Evolutionary conservation across 2,329 filamentous ascomycete genomes (phyloP).

Genomic region (Scytalidium sp.): DNA sequence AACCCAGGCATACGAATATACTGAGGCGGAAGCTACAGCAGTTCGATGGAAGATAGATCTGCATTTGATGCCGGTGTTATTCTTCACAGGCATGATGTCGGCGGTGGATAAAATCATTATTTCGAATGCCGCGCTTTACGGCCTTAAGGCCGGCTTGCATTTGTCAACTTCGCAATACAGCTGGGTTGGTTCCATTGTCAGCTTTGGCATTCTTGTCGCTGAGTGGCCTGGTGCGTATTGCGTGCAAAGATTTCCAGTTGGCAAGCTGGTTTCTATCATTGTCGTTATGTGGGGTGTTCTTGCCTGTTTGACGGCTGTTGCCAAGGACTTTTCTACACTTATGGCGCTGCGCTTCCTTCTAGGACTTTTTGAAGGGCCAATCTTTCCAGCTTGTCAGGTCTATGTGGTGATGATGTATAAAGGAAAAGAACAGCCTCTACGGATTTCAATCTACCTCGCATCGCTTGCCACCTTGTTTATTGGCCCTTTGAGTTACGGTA

Average conservation of each 20-base stretch:
- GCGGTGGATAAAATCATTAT: slow-evolving; percentile 2
- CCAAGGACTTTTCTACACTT: slow-evolving; percentile 2
- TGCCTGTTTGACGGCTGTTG: background rate
- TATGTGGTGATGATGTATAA: slow-evolving; percentile 69
- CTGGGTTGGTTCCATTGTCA: slow-evolving; percentile 22
- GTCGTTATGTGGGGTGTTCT: background rate
- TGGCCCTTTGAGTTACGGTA: slow-evolving; percentile 57
- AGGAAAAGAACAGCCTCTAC: slow-evolving; percentile 58
- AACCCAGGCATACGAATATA: background rate
- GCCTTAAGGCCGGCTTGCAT: slow-evolving; percentile 19
- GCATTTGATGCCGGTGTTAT: background rate
- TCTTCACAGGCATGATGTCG: background rate
- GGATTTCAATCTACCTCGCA: slow-evolving; percentile 62
- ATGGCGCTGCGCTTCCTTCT: slow-evolving; percentile 5
- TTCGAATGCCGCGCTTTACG: slow-evolving; percentile 20
- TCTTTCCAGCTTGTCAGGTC: slow-evolving; percentile 25
- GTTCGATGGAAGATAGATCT: slow-evolving; percentile 1
- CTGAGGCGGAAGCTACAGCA: background rate
- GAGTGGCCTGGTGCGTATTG: slow-evolving; percentile 15
- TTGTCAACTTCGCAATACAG: slow-evolving; percentile 22
- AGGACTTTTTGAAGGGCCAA: slow-evolving; percentile 3
- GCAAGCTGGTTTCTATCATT: slow-evolving; percentile 16
- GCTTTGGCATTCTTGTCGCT: slow-evolving; percentile 21
- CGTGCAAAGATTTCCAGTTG: slow-evolving; percentile 21
- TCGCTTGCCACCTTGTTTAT: slow-evolving; percentile 59